These are phyloP conservation scores for Holtermannia corniformis DNA, from an alignment of 768 basidiomycete genomes.

Conservation along the genomic window DNA sequence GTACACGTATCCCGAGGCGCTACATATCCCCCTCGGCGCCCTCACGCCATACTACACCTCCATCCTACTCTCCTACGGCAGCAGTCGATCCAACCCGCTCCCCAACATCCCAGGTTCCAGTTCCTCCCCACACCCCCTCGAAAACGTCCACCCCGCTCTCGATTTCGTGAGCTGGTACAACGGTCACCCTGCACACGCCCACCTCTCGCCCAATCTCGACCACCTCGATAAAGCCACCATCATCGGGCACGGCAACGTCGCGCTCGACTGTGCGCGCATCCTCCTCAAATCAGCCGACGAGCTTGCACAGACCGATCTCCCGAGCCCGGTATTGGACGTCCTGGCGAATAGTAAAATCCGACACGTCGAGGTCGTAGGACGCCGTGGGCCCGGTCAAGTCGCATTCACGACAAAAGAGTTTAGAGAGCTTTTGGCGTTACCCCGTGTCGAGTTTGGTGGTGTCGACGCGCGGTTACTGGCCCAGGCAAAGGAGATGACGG, in stretches of 20 bases:
- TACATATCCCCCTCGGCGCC: constrained; percentile 53
- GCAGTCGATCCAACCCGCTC: constrained; percentile 52
- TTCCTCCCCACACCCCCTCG: constrained; percentile 44
- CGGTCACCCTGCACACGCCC: constrained; percentile 63
- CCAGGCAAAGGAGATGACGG: constrained; percentile 26
- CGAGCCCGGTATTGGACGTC: constrained; percentile 59
- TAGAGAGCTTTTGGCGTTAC: constrained; percentile 63
- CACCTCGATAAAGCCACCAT: constrained; percentile 63
- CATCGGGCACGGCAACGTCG: constrained; percentile 91
- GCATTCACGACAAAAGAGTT: constrained; percentile 90
- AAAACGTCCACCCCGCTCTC: constrained; percentile 60
- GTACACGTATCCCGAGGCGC: constrained; percentile 49
- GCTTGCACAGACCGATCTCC: constrained; percentile 67
- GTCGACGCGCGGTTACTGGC: constrained; percentile 26
- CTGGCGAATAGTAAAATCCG: constrained; percentile 55
- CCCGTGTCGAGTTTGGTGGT: constrained; percentile 50
- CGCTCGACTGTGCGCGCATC: constrained; percentile 83
- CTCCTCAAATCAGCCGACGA: constrained; percentile 60
- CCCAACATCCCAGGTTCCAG: constrained; percentile 46
- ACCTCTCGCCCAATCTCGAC: constrained; percentile 54
- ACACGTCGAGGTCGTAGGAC: constrained; percentile 71
- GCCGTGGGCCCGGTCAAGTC: constrained; percentile 79
- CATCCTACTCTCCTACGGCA: constrained; percentile 77
- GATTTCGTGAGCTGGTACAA: constrained; percentile 95
- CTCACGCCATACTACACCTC: constrained; percentile 70